Base-by-base conservation (phyloP, 2,329 filamentous ascomycete species). In the Cercospora zeina region DNA sequence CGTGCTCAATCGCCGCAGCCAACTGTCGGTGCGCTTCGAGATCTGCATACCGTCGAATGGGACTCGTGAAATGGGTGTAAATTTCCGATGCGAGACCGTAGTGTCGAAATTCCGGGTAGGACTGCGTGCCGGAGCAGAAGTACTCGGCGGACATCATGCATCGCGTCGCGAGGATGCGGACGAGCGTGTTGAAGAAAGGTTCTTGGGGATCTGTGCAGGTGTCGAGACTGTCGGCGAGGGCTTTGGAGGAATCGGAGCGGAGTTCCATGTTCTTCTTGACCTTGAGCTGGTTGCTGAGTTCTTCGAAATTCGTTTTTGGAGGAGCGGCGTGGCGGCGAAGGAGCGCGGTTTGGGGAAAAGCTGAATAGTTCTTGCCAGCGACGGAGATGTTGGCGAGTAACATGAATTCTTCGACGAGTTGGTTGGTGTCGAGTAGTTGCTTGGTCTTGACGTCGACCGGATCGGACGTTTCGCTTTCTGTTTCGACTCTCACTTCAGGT, bases 101-200 rank as follows among this genome's bases (percentile, higher is more conserved):
- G 79, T 99, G 96, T 57, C 91, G 87, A 83, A 96, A 99, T 75
- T 97, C 95, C 0, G 91, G 89, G 75, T 95, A 93, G 0, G 93
- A 87, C 75, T 97, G 92, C 6, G 92, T 93, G 63, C 95, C 95
- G 0, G 93, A 90, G 78, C 90, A 95, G 78, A 99, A 99, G 79
- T 99, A 99, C 78, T 99, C 95, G 65, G 95, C 95, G 58, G 91
- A 95, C 83, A 96, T 96, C 95, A 99, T 99, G 84, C 95, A 99
- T 21, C 95, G 89, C 8, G 95, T 99, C 9, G 95, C 95, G 81
- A 99, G 90, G 78, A 99, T 96, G 74, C 95, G 91, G 69, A 99
- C 89, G 24, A 99, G 86, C 1, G 93, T 99, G 83, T 99, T 99
- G 85, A 99, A 97, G 81, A 97, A 99, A 30, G 93, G 91, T 71